Base-by-base conservation (phyloP, 768 basidiomycete species). In the Boletus eberwhitei region DNA sequence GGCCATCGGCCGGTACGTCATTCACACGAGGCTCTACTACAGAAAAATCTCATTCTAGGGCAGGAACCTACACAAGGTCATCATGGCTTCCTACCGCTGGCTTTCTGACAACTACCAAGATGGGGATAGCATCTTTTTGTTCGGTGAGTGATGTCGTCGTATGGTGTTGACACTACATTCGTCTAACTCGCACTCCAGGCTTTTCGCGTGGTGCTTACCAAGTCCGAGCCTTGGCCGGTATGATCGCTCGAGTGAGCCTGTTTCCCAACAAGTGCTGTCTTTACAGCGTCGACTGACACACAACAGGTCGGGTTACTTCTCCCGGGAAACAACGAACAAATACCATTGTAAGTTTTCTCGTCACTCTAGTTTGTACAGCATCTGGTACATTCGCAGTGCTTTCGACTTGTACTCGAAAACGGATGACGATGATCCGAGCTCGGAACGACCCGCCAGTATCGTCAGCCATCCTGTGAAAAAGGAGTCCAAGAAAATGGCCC, bases 131-230 rank as follows among this genome's bases (percentile, higher is more conserved):
- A 72, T 79, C 21, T 78, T 66, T 58, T 49, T 79, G 6, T 77
- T 79, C 42, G 77, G 76, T 73, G 42, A 31, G 64, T 24, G n/a
- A 6, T 24, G 26, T 34, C 29, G 21, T n/a, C 24, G 7, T 14
- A 8, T 35, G 41, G 19, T 43, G 9, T 11, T 36, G 40, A 24
- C 1, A 1, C 43, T 17, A 29, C 9, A 2, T 21, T 8, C 26
- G 9, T 35, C 59, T 61, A 21, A 66, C 29, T 11, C 45, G 5
- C 17, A 8, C 29, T 34, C 8, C 36, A 79, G 77, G 77, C 4
- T 79, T 75, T 57, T 78, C 78, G 2, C 75, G 78, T n/a, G 77
- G 77, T 6, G 78, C 76, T 16, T 79, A 77, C 55, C 77, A 78
- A 60, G 75, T 72, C 4, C 71, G 77, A 26, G 72, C 66, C 1